Evolutionary conservation across 768 basidiomycete genomes (phyloP), one percentile per base, ranked within the genome.

Genomic region (Kwoniella heveanensis): DNA sequence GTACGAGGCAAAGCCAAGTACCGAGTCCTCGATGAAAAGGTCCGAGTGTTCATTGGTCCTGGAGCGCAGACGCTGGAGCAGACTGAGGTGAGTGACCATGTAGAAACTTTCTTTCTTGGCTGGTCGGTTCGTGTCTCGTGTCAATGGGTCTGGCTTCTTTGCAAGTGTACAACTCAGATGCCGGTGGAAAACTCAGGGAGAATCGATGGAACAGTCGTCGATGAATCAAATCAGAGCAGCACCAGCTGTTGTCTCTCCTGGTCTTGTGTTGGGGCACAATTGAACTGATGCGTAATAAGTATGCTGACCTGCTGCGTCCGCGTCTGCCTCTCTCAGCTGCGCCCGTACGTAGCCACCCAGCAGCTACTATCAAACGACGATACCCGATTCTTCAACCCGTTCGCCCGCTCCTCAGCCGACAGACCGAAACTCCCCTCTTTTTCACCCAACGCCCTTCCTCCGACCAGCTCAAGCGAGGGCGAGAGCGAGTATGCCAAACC

Each of bases 21-120:
- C 80, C 83, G 88, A 58, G 82, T 96, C 17, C 70, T 91, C 59
- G 90, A 95, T 74, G 87, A 88, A 77, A 84, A 88, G 82, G 90
- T 96, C 53, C 84, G 91, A 72, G 85, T 90, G 54, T 92, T 88
- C 66, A 86, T 94, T 39, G 89, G 90, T 24, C 90, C 91, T 12
- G 76, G 76, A 49, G 46, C 64, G n/a, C 72, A 77, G 26, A 69
- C 67, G 21, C 52, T 77, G 24, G 67, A 70, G 15, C 58, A 57
- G n/a, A 70, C 72, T 39, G 61, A 68, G 55, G 77, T 78, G 61
- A 66, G 76, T 65, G 29, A 26, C 25, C 13, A 26, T 56, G 6
- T n/a, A 51, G 13, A 29, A n/a, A n/a, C n/a, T 53, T 19, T 53
- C 2, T 25, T 54, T 22, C 36, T 29, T 6, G 51, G 26, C n/a